Evolutionary conservation across 1,284 basidiomycete species (phyloP).

Genomic region (Tilletiaria anomala): DNA sequence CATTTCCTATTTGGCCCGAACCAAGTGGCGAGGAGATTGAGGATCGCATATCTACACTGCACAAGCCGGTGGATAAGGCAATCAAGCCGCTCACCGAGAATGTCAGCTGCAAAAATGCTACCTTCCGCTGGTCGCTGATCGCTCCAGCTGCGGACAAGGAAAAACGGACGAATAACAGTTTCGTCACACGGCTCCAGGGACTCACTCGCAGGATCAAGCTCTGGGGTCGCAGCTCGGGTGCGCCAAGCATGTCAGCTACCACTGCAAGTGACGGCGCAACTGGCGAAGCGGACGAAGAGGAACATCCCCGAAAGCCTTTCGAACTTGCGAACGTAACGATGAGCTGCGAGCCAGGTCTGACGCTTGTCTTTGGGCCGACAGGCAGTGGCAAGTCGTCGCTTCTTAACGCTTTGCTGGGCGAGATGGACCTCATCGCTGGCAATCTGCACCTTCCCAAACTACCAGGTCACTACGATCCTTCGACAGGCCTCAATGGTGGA

Average conservation of each 20-base stretch:
- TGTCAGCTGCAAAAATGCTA: constrained; percentile 53
- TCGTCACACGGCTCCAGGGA: too few species aligned
- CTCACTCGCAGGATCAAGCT: too few species aligned
- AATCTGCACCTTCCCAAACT: constrained; percentile 1
- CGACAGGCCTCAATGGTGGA: constrained; percentile 3
- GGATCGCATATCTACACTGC: too few species aligned
- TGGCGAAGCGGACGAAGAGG: background rate
- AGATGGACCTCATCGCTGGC: constrained; percentile 19
- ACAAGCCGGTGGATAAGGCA: too few species aligned
- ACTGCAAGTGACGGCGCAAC: background rate
- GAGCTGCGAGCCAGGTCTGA: constrained; percentile 14
- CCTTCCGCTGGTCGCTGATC: constrained; percentile 42
- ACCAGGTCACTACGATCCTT: background rate
- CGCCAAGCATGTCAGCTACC: too few species aligned
- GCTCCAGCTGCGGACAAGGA: too few species aligned
- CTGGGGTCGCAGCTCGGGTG: too few species aligned
- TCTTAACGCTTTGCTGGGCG: constrained; percentile 25
- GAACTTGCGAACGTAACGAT: constrained; percentile 14
- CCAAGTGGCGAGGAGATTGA: too few species aligned
- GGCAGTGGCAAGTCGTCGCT: constrained; percentile 33
- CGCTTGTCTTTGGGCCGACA: constrained; percentile 25
- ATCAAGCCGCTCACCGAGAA: constrained; percentile 40
- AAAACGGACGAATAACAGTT: too few species aligned
- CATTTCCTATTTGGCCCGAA: too few species aligned
- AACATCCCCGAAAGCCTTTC: constrained; percentile 8